These are phyloP conservation scores for Paracorniculantispora psalliotae DNA, from an alignment of 2,329 filamentous ascomycete species.

Conservation along the genomic window DNA sequence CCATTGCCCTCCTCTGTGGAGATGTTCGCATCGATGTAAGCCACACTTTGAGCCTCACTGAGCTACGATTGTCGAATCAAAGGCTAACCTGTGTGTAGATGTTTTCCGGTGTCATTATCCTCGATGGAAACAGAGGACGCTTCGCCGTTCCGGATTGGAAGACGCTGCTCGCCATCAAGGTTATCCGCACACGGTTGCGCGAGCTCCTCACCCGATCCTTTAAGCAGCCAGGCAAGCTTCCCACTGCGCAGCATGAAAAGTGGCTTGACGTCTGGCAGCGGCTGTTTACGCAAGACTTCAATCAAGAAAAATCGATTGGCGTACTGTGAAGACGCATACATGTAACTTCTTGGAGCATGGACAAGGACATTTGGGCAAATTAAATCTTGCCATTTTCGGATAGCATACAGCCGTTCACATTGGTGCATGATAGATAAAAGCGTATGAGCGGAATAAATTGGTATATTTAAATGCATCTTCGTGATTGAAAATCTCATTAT, in stretches of 20 bases:
- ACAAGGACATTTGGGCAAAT: neutral
- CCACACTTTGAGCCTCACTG: neutral
- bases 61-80: neutral
- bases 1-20: conserved; percentile 78
- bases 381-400: neutral
- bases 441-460: neutral
- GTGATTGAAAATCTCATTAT: neutral
- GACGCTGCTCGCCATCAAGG: conserved; percentile 82
- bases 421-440: neutral
- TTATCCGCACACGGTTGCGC: conserved; percentile 65
- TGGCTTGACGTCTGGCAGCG: conserved; percentile 73
- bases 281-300: conserved; percentile 56
- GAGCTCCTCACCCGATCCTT: conserved; percentile 71
- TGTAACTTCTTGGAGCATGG: neutral
- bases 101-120: conserved; percentile 77
- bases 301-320: conserved; percentile 26
- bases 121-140: conserved; percentile 82
- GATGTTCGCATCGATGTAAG: conserved; percentile 80
- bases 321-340: conserved; percentile 27
- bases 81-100: conserved; percentile 47
- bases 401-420: neutral
- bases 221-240: conserved; percentile 58
- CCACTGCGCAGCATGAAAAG: conserved; percentile 62
- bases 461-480: neutral
- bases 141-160: conserved; percentile 88